These are phyloP conservation scores for Colletotrichum nymphaeae DNA, from an alignment of 2,329 filamentous ascomycete genomes.

Conservation along the genomic window DNA sequence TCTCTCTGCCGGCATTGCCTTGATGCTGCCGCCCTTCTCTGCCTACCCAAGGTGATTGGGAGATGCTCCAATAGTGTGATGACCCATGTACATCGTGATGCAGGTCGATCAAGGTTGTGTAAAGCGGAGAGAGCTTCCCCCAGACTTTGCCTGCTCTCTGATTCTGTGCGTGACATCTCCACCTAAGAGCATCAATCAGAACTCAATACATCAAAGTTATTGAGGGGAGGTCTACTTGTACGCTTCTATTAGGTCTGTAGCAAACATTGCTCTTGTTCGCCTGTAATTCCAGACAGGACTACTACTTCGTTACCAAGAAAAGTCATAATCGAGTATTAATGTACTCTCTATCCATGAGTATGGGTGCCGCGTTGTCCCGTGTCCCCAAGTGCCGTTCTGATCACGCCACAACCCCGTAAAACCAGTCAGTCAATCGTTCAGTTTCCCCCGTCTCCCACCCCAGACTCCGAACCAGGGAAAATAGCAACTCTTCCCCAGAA, in stretches of 20 bases:
- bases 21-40: background rate
- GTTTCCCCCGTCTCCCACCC: background rate
- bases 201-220: background rate
- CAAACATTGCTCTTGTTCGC: background rate
- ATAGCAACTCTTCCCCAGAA: background rate
- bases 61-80: background rate
- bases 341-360: conserved; percentile 26
- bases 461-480: conserved; percentile 16
- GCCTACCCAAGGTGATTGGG: background rate
- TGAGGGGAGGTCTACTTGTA: background rate
- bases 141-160: background rate
- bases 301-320: too few species aligned
- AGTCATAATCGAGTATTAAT: conserved; percentile 30
- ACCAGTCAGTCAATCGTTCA: background rate
- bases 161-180: background rate
- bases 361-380: conserved; percentile 4
- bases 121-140: background rate
- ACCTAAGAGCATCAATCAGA: background rate
- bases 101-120: background rate
- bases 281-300: background rate
- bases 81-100: background rate
- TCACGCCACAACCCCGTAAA: conserved; percentile 13
- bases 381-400: background rate
- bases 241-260: background rate
- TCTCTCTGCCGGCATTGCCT: background rate